phyloP scores from a whole-genome alignment of 331 rosid species.

The Acacia pycnantha region DNA sequence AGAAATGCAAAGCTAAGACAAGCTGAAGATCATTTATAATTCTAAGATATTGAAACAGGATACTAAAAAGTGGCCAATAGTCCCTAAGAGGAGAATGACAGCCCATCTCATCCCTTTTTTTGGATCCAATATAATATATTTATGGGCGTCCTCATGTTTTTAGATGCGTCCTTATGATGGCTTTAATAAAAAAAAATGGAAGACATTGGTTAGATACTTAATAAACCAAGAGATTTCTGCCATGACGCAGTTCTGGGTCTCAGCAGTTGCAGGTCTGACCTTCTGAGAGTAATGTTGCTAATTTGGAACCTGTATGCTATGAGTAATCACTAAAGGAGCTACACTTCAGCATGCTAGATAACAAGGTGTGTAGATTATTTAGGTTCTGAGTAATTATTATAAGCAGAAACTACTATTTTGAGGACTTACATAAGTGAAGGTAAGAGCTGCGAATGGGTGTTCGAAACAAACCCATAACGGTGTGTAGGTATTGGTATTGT shows the following conservation, averaged over 20 bases:
- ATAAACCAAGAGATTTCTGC: not conserved
- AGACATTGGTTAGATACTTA: not conserved
- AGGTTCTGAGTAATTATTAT: conserved; percentile 8
- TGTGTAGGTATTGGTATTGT: not conserved
- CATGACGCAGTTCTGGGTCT: not conserved
- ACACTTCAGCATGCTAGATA: not conserved
- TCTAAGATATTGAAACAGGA: not conserved
- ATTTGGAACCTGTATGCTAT: not conserved
- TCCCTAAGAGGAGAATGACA: not conserved
- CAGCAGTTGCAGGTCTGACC: not conserved
- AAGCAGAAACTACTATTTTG: not conserved
- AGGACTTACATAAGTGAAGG: not conserved
- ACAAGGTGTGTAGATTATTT: not conserved
- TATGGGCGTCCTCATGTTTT: not conserved
- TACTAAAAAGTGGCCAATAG: not conserved
- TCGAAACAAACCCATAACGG: conserved; percentile 2
- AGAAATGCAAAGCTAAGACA: conserved; percentile 10
- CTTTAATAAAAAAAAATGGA: not conserved
- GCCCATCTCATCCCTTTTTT: not conserved
- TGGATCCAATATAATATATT: not conserved
- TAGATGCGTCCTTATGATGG: not conserved
- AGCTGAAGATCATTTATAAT: conserved; percentile 7
- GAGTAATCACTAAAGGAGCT: not conserved
- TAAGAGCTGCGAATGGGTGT: not conserved
- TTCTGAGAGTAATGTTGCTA: not conserved